These are phyloP conservation scores for Heteromeles arbutifolia DNA, from an alignment of 306 rosid genomes.

Conservation along the genomic window DNA sequence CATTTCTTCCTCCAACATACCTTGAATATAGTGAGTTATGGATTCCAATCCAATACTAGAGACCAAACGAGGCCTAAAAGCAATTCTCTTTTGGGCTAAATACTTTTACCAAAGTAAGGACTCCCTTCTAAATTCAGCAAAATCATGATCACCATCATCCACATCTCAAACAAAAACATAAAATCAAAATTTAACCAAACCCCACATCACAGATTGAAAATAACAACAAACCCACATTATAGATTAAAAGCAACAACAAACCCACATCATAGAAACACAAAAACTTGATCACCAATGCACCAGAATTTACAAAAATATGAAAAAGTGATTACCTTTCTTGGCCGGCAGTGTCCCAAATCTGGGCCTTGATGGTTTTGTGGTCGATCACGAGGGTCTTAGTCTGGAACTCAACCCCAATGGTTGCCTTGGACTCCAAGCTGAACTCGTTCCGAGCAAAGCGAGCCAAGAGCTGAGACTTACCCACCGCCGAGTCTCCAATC, in stretches of 20 bases:
- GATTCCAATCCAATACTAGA: background rate
- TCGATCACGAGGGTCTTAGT: slow-evolving; percentile 78
- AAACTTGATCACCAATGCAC: background rate
- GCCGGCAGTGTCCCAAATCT: slow-evolving; percentile 99
- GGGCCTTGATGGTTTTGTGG: slow-evolving; percentile 78
- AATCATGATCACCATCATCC: background rate
- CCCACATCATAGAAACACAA: background rate
- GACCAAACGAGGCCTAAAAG: background rate
- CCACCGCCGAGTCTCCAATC: slow-evolving; percentile 93
- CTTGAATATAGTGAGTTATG: background rate
- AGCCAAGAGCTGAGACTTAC: slow-evolving; percentile 80
- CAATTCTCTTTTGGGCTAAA: background rate
- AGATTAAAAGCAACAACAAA: background rate
- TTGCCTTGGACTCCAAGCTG: slow-evolving; percentile 70
- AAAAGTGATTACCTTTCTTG: slow-evolving; percentile 68
- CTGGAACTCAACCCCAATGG: slow-evolving; percentile 90
- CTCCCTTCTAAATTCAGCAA: background rate
- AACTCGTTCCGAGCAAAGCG: slow-evolving; percentile 76
- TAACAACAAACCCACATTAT: background rate
- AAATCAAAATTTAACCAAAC: background rate
- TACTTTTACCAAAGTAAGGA: background rate
- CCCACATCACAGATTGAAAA: background rate
- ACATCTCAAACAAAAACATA: background rate
- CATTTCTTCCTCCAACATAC: too few relatives aligned
- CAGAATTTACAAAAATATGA: background rate